phyloP scores from a whole-genome alignment of 768 basidiomycete genomes.

The Boletellus ananas region DNA sequence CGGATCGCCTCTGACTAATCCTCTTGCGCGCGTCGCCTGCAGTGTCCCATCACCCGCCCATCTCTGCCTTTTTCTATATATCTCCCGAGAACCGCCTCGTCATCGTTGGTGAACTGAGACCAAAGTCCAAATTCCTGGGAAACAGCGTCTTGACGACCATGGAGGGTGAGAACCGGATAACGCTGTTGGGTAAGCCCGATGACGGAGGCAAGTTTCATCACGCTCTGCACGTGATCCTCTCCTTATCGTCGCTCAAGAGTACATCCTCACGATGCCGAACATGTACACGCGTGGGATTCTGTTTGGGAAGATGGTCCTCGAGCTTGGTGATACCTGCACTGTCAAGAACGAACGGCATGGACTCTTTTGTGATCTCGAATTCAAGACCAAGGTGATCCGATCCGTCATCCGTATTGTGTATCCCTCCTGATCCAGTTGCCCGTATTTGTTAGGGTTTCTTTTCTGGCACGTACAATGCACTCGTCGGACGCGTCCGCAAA shows the following conservation, averaged over 20 bases:
- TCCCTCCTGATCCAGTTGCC: background rate
- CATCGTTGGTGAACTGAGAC: slow-evolving; percentile 90
- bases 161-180: slow-evolving; percentile 93
- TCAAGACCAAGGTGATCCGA: slow-evolving; percentile 85
- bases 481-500: slow-evolving; percentile 74
- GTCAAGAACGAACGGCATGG: slow-evolving; percentile 81
- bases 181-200: slow-evolving; percentile 74
- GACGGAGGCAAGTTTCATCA: slow-evolving; percentile 68
- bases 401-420: background rate
- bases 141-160: slow-evolving; percentile 95
- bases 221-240: background rate
- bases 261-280: slow-evolving; percentile 94
- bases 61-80: slow-evolving; percentile 94
- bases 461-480: slow-evolving; percentile 91
- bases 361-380: slow-evolving; percentile 80
- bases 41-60: slow-evolving; percentile 95
- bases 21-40: slow-evolving; percentile 6
- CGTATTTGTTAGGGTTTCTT: slow-evolving; percentile 74
- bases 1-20: slow-evolving; percentile 3
- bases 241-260: slow-evolving; percentile 45
- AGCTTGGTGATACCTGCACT: slow-evolving; percentile 85
- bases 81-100: slow-evolving; percentile 85
- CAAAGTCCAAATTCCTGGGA: slow-evolving; percentile 94
- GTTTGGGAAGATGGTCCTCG: slow-evolving; percentile 93
- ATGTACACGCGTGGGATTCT: slow-evolving; percentile 90